Percentiles rank a stretch among this genome's conserved stretches.
These are phyloP conservation scores for Persicaria maculosa DNA, from an alignment of 148 eudicot genomes.

Conservation along the genomic window DNA sequence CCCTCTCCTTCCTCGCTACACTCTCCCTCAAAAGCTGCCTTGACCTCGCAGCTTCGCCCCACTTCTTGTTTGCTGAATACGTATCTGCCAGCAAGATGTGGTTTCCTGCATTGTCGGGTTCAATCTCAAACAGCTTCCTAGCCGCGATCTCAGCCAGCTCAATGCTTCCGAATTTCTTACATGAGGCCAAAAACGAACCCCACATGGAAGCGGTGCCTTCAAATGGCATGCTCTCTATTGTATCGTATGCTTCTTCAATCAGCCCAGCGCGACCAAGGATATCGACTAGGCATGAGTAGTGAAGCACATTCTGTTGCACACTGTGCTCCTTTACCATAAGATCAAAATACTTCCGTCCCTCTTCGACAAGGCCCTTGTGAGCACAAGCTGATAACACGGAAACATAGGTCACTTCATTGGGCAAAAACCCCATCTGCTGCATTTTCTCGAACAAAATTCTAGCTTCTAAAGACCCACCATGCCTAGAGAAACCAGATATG, in stretches of 20 bases:
- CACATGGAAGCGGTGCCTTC: conserved; percentile 71
- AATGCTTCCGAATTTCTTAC: conserved; percentile 43
- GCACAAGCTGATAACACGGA: conserved; percentile 67
- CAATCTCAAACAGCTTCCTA: conserved; percentile 54
- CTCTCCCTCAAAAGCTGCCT: conserved; percentile 50
- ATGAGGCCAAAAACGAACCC: conserved; percentile 72
- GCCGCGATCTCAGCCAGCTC: conserved; percentile 75
- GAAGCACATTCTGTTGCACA: conserved; percentile 42
- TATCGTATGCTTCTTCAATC: conserved; percentile 48
- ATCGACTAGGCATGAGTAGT: conserved; percentile 77
- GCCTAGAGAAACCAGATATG: conserved; percentile 74
- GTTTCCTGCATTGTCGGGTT: conserved; percentile 66
- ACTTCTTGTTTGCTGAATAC: conserved; percentile 55
- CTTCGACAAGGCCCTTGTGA: conserved; percentile 62
- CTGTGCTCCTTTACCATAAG: conserved; percentile 42
- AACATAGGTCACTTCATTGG: conserved; percentile 66
- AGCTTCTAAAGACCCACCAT: conserved; percentile 55
- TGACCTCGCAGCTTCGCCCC: conserved; percentile 56
- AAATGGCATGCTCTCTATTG: conserved; percentile 62
- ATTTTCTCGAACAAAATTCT: conserved; percentile 72
- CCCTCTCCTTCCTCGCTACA: conserved; percentile 49
- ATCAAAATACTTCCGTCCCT: conserved; percentile 47
- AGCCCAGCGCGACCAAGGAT: conserved; percentile 62
- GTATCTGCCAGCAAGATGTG: conserved; percentile 68
- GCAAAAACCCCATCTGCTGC: conserved; percentile 58